Base-by-base conservation (phyloP, 2,329 filamentous ascomycete species). In the Colletotrichum ledebouriae region DNA sequence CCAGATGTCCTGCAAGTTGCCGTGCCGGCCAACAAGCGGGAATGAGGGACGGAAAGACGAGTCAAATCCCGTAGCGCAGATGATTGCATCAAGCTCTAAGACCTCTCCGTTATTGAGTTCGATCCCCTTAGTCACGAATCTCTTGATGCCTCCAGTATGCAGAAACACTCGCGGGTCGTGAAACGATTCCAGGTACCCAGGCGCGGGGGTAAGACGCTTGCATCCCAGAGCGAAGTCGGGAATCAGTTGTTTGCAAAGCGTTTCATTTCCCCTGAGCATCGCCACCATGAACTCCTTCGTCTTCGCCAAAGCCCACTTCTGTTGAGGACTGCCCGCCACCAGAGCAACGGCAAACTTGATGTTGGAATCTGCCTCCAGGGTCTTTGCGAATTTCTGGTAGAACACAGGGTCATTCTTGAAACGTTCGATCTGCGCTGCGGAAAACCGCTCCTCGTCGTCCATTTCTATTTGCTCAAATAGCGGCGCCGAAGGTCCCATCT, bases 31-130 rank as follows among this genome's bases (percentile, higher is more conserved):
- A 6, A 84, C 74, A 17, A 87, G 75, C 1, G 84, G 85, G 68
- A 86, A 87, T 1, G 82, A 79, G 3, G 86, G 85, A 7, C 79
- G 74, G 73, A 87, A 87, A 1, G 83, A 85, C 5, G 82, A 83
- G 71, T 88, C 82, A 72, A 87, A 88, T 1, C 86, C 86, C 0
- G 86, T 88, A n/a, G 86, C 86, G 67, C 85, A 87, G 55, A 89
- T 79, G 22, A 90, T 83, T 12, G 81, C 81, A 72, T 90, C 88
- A 13, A 87, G 81, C 39, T 84, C 78, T 59, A 86, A 74, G n/a
- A 84, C 75, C 41, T 81, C 73, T n/a, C 84, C 86, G 4, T 81
- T 81, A 1, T 77, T 78, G 37, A 87, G 77, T 73, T 83, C 76
- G 56, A 88, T 75, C 13, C 86, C 83, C n/a, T 81, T 79, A 11